Percentiles rank a stretch among this genome's conserved stretches.
phyloP scores from a whole-genome alignment of 2,329 filamentous ascomycete species.

The Trichoderma cornu-damae region DNA sequence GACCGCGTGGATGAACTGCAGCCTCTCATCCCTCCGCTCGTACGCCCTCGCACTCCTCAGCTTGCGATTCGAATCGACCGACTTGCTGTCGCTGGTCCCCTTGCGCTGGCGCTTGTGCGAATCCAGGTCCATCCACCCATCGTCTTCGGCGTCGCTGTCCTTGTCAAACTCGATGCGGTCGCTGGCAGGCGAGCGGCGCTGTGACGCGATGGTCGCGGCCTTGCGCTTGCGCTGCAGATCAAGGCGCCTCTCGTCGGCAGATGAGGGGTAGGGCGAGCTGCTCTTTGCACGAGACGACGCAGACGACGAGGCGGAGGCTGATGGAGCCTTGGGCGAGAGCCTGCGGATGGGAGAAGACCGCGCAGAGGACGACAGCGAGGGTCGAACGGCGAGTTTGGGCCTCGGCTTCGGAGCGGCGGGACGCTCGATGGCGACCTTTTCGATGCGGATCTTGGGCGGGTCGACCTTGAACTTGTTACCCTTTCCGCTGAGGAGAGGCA shows the following conservation, averaged over 20 bases:
- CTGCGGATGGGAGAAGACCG: constrained; percentile 35
- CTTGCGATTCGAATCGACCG: constrained; percentile 44
- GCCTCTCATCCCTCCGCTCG: constrained; percentile 38
- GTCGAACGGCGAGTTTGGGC: constrained; percentile 29
- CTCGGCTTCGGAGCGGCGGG: constrained; percentile 35
- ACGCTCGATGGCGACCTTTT: constrained; percentile 45
- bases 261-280: constrained; percentile 40
- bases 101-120: constrained; percentile 46
- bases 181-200: constrained; percentile 42
- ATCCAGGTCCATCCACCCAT: constrained; percentile 48
- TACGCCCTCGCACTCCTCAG: constrained; percentile 45
- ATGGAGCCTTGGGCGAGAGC: constrained; percentile 37
- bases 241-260: constrained; percentile 34
- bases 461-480: constrained; percentile 48
- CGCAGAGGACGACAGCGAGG: constrained; percentile 26
- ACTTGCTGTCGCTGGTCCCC: constrained; percentile 36
- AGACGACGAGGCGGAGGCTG: constrained; percentile 1
- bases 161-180: constrained; percentile 48
- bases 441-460: constrained; percentile 47
- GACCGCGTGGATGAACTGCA: constrained; percentile 53
- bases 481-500: constrained; percentile 41
- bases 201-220: constrained; percentile 30
- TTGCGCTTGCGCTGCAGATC: constrained; percentile 52
- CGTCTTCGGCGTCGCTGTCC: constrained; percentile 47
- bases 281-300: constrained; percentile 36